Conservation (phyloP, 2,329 filamentous ascomycete species). For the Chrysoporthe deuterocubensis region DNA sequence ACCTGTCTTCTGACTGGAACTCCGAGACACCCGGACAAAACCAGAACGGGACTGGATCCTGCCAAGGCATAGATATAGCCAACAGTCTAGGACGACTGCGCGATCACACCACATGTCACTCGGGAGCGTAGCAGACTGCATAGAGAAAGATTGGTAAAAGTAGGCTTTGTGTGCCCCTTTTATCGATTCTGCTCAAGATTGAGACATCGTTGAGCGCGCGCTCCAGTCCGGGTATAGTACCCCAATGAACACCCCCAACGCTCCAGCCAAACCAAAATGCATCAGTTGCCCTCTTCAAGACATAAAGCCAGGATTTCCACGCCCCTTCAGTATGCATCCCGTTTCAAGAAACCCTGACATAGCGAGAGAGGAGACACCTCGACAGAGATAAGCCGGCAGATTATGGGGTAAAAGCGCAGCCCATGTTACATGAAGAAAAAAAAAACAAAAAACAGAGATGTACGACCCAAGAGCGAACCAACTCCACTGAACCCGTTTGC, state of each 20-base stretch:
- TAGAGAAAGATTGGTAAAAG: slow-evolving; percentile 7
- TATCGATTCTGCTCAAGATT: slow-evolving; percentile 19
- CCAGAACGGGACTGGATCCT: too few relatives aligned
- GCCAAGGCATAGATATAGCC: too few relatives aligned
- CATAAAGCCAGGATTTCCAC: slow-evolving; percentile 29
- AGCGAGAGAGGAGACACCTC: slow-evolving; percentile 23
- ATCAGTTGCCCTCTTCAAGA: slow-evolving; percentile 26
- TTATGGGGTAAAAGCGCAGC: slow-evolving; percentile 27
- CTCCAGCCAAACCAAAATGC: slow-evolving; percentile 30
- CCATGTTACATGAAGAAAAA: slow-evolving; percentile 25
- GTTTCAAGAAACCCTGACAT: slow-evolving; percentile 25
- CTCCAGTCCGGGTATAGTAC: slow-evolving; percentile 28
- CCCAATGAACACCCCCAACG: slow-evolving; percentile 29
- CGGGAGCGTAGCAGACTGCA: not conserved
- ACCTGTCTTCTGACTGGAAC: not conserved
- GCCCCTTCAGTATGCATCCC: slow-evolving; percentile 28
- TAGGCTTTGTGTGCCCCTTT: slow-evolving; percentile 18
- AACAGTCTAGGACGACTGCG: too few relatives aligned
- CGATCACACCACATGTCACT: not conserved
- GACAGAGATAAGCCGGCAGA: slow-evolving; percentile 28
- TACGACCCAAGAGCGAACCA: slow-evolving; percentile 27
- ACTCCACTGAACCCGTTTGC: slow-evolving; percentile 29
- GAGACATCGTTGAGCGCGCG: slow-evolving; percentile 12
- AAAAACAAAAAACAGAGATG: slow-evolving; percentile 24
- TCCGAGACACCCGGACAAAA: not conserved